Evolutionary conservation across 768 basidiomycete species (phyloP), one percentile per base, ranked within the genome.

Genomic region (Kwoniella sp.): DNA sequence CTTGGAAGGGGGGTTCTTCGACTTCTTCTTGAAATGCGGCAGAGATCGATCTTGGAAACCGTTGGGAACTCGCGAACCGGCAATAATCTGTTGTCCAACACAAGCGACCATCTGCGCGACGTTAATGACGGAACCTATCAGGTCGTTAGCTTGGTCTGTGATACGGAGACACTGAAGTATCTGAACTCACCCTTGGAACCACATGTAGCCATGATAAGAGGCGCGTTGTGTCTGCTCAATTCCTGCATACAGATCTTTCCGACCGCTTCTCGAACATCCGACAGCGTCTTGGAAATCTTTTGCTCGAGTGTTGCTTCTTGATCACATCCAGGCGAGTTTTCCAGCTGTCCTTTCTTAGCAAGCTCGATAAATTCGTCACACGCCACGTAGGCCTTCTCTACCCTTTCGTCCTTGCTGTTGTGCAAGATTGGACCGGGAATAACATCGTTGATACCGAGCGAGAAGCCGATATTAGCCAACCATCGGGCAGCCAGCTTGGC

Each of bases 91-190:
- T 70, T 99, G 95, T 5, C 95, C 95, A 62, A 99, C 95, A 82
- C 93, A 96, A 69, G 93, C 95, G 46, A 98, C 93, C 95, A 99
- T 99, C 77, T 99, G 95, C 20, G 90, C 93, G 49, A 99, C 95
- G 75, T 99, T 99, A 76, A 99, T 93, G 57, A 90, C 88, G 67
- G 95, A 98, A 73, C 95, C 93, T 87, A 56, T 6, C 6, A 26
- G 12, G 15, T n/a, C n/a, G 34, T 66, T 50, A 66, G 59, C 53
- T 19, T 8, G 37, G 52, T 33, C 22, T 14, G 10, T 17, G 38
- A 3, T 5, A 20, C 38, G 23, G 20, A 32, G 3, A 17, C 15
- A 27, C 23, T 14, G 23, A 31, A 52, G 25, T 3, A 9, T 10
- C 6, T 23, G 10, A 12, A 59, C 75, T 40, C 50, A 88, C 93